These are phyloP conservation scores for Papilionanthe hybrid DNA, from an alignment of 116 monocot species.

Conservation along the genomic window DNA sequence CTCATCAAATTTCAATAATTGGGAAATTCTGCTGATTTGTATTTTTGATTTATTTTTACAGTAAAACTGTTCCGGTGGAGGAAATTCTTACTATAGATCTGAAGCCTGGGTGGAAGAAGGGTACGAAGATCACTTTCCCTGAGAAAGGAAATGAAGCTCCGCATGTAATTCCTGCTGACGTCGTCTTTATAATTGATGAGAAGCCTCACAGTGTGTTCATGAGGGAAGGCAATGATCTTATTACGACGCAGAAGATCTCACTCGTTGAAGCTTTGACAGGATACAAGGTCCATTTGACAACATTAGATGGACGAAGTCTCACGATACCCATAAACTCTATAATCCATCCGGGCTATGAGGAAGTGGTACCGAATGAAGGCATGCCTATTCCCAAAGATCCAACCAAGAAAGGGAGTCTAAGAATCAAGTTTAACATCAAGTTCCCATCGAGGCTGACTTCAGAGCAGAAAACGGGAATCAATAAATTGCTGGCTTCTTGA, in stretches of 20 bases:
- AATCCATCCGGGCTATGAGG: conserved; percentile 14
- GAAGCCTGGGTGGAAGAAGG: conserved; percentile 27
- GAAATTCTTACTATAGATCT: conserved; percentile 20
- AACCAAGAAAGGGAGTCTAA: conserved; percentile 18
- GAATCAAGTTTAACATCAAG: conserved; percentile 20
- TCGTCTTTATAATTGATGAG: conserved; percentile 22
- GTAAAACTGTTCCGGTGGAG: conserved; percentile 14
- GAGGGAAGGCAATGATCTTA: conserved; percentile 20
- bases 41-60: background rate
- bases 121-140: conserved; percentile 25
- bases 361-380: conserved; percentile 19
- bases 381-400: conserved; percentile 26
- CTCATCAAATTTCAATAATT: no score
- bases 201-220: conserved; percentile 17
- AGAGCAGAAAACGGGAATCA: conserved; percentile 16
- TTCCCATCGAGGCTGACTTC: conserved; percentile 16
- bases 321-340: conserved; percentile 13
- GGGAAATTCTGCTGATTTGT: no score
- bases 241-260: conserved; percentile 17
- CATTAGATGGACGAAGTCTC: conserved; percentile 20
- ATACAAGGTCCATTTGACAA: conserved; percentile 16
- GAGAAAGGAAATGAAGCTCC: conserved; percentile 23
- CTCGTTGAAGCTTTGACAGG: conserved; percentile 24
- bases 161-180: conserved; percentile 16
- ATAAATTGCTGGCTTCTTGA: conserved; percentile 13